Evolutionary conservation across 768 basidiomycete genomes (phyloP), one percentile per base, ranked within the genome.

Genomic region (Amanita muscaria): DNA sequence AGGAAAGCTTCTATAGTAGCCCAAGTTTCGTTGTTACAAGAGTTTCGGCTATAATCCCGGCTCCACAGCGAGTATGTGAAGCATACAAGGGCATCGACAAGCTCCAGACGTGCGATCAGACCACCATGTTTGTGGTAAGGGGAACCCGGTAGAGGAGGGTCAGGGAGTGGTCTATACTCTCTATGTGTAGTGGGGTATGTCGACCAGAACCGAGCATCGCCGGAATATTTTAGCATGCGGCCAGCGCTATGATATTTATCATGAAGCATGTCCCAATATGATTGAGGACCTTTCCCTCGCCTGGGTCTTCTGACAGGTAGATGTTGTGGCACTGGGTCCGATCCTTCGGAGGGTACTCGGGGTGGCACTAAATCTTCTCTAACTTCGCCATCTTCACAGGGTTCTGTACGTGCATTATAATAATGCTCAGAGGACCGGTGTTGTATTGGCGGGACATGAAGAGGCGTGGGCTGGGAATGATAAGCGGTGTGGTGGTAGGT

Each of bases 11-110:
- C 72, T 53, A 82, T 80, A 9, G 80, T 84, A 10, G 64, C 57
- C 85, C 85, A 88, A 14, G 77, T 78, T 40, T 75, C 73, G 33
- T 65, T 67, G 55, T 68, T 70, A 59, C 83, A 86, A 5, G 62
- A 54, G 46, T 70, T 70, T 47, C 69, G 68, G 51, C 66, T 60
- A 54, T 79, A 77, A 49, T 88, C 86, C 55, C 74, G 80, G 61
- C 76, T 79, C 88, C 88, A 92, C 52, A 87, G 71, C 4, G 84
- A 74, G 57, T 88, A 92, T 3, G 83, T 77, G 64, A 90, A 91
- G 63, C 83, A 84, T 33, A 90, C 67, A 46, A 90, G 73, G 33
- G 88, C 83, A 61, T 91, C 87, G 31, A 88, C 64, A 37, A 86
- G 79, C 59, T 89, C 88, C 15, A 89, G 70, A 19, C 84, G 75